Evolutionary conservation across 768 basidiomycete species (phyloP).

Genomic region (Termitomyces sp.): DNA sequence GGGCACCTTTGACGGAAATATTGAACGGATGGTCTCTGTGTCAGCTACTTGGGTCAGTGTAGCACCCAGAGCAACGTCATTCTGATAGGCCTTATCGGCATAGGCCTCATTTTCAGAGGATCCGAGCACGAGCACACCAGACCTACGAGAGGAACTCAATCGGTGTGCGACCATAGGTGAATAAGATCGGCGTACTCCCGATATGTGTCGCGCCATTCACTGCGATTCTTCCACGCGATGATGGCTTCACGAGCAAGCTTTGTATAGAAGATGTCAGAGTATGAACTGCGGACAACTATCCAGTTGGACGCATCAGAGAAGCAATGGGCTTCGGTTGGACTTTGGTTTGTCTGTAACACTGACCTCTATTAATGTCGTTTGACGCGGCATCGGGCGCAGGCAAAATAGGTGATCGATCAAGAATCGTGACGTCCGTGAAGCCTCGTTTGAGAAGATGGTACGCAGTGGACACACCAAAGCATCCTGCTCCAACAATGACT

Average conservation of each 20-base stretch:
- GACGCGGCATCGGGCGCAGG: constrained; percentile 85
- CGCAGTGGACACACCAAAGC: constrained; percentile 87
- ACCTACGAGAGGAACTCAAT: constrained; percentile 39
- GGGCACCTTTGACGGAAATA: constrained; percentile 45
- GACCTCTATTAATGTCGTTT: constrained; percentile 53
- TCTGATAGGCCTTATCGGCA: constrained; percentile 53
- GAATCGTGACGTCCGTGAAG: constrained; percentile 66
- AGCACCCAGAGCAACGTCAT: constrained; percentile 61
- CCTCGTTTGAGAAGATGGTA: constrained; percentile 71
- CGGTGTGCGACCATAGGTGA: background rate
- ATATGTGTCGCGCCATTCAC: constrained; percentile 71
- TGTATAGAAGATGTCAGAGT: constrained; percentile 67
- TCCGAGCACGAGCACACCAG: constrained; percentile 66
- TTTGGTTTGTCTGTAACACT: constrained; percentile 10
- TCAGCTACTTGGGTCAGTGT: constrained; percentile 40
- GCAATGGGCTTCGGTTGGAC: background rate
- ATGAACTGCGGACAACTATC: constrained; percentile 73
- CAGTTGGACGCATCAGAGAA: background rate
- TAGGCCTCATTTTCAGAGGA: constrained; percentile 35
- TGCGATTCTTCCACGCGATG: constrained; percentile 63
- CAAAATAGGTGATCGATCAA: constrained; percentile 66
- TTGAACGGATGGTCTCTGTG: constrained; percentile 39
- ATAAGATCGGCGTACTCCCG: constrained; percentile 64
- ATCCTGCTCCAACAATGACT: constrained; percentile 78
- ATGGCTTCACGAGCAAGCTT: constrained; percentile 78